Percentiles rank a stretch among this genome's conserved stretches.
These are phyloP conservation scores for Crassisporium funariophilum DNA, from an alignment of 768 basidiomycete species.

Conservation along the genomic window DNA sequence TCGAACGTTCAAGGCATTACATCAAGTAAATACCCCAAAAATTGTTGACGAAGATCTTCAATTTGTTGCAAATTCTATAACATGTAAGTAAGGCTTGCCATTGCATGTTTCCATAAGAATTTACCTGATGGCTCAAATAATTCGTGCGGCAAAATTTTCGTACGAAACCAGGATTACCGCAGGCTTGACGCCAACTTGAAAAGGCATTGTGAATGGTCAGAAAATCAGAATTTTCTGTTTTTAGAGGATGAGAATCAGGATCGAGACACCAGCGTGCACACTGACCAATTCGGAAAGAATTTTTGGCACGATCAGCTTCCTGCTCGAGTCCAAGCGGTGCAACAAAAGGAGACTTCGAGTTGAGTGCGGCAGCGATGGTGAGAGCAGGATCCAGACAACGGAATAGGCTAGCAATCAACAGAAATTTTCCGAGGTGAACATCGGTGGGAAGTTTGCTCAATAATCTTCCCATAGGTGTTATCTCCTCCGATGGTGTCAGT, in stretches of 20 bases:
- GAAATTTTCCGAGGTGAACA: conserved; percentile 93
- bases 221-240: conserved; percentile 90
- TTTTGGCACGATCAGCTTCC: conserved; percentile 85
- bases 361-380: conserved; percentile 91
- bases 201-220: conserved; percentile 92
- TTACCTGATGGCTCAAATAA: conserved; percentile 82
- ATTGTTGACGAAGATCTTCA: conserved; percentile 93
- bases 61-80: conserved; percentile 89
- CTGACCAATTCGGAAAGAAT: conserved; percentile 74
- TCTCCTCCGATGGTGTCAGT: conserved; percentile 82
- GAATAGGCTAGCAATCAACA: conserved; percentile 82
- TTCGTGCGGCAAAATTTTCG: conserved; percentile 79
- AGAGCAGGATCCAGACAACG: conserved; percentile 94
- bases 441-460: conserved; percentile 93
- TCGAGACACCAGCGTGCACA: conserved; percentile 4
- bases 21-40: conserved; percentile 55
- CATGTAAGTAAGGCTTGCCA: background rate
- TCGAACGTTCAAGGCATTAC: no score
- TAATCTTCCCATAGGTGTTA: conserved; percentile 90
- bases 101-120: conserved; percentile 13
- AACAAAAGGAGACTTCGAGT: conserved; percentile 92
- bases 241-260: background rate
- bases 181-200: conserved; percentile 80
- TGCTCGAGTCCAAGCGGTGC: conserved; percentile 85
- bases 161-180: conserved; percentile 58